Evolutionary conservation across 2,329 filamentous ascomycete species (phyloP).

Genomic region (Penicillium sp.): DNA sequence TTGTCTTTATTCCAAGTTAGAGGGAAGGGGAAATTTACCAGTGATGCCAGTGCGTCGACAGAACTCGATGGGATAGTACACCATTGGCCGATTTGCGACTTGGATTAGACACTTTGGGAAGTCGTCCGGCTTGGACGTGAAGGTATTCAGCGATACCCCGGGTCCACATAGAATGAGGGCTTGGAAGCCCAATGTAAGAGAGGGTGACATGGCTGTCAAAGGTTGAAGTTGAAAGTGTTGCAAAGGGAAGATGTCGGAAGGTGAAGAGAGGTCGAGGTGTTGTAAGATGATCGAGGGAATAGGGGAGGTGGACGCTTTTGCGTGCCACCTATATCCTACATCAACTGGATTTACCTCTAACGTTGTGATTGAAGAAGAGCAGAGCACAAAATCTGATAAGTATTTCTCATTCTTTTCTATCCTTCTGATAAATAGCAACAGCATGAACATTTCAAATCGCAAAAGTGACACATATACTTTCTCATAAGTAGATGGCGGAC

Average conservation of each 20-base stretch:
- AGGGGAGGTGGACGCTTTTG: not conserved
- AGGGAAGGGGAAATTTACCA: constrained; percentile 27
- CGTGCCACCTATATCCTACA: no score
- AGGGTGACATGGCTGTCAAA: not conserved
- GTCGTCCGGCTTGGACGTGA: constrained; percentile 50
- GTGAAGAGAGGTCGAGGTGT: not conserved
- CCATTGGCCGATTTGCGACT: constrained; percentile 51
- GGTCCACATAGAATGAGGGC: constrained; percentile 51
- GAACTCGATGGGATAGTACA: constrained; percentile 52
- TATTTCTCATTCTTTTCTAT: not conserved
- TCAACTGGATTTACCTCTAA: no score
- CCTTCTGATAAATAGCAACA: not conserved
- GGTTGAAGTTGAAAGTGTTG: no score
- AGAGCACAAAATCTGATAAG: not conserved
- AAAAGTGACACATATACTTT: not conserved
- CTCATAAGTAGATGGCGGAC: not conserved
- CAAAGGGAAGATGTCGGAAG: not conserved
- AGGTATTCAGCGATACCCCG: constrained; percentile 50
- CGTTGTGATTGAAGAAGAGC: no score
- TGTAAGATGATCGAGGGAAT: no score
- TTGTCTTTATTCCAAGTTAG: not conserved
- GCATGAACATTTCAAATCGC: constrained; percentile 57
- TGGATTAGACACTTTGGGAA: constrained; percentile 51
- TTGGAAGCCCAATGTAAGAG: constrained; percentile 46
- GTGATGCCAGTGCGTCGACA: constrained; percentile 50